Conservation (phyloP, 225 moss, liverwort and hornwort species). For the Asterella californica region DNA sequence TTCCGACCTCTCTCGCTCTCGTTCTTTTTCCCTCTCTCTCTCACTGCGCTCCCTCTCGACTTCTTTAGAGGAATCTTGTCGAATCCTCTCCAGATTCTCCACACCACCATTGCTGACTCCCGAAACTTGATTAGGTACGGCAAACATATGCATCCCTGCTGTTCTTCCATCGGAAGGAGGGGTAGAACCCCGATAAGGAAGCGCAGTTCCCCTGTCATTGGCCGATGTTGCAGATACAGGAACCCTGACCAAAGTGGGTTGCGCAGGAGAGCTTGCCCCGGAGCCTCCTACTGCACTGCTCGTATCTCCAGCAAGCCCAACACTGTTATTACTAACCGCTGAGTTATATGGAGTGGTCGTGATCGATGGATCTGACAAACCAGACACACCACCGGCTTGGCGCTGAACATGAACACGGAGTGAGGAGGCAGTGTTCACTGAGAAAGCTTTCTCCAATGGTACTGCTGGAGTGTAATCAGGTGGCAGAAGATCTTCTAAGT, state of each 20-base stretch:
- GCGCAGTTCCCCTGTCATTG: slow-evolving; percentile 23
- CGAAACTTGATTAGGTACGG: slow-evolving; percentile 15
- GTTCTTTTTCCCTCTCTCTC: slow-evolving; percentile 39
- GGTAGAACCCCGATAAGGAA: slow-evolving; percentile 29
- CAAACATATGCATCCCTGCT: slow-evolving; percentile 34
- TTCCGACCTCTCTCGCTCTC: slow-evolving; percentile 37
- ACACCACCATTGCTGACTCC: slow-evolving; percentile 15
- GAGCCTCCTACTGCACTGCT: slow-evolving; percentile 39
- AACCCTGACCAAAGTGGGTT: slow-evolving; percentile 23
- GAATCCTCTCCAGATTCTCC: slow-evolving; percentile 21
- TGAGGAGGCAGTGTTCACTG: slow-evolving; percentile 34
- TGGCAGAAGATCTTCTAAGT: slow-evolving; percentile 49
- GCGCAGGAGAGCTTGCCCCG: slow-evolving; percentile 35
- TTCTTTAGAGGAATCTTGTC: slow-evolving; percentile 34
- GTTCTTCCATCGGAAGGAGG: slow-evolving; percentile 33
- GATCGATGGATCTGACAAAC: slow-evolving; percentile 32
- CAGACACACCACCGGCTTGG: slow-evolving; percentile 32
- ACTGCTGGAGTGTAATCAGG: slow-evolving; percentile 53
- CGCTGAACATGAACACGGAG: slow-evolving; percentile 44
- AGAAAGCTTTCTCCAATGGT: slow-evolving; percentile 55
- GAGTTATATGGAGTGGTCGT: slow-evolving; percentile 40
- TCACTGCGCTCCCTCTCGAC: slow-evolving; percentile 36
- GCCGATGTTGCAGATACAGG: slow-evolving; percentile 29
- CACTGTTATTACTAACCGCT: slow-evolving; percentile 37
- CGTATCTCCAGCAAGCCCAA: slow-evolving; percentile 36